These are phyloP conservation scores for Erysimum cheiranthoides DNA, from an alignment of 345 rosid species.

Conservation along the genomic window DNA sequence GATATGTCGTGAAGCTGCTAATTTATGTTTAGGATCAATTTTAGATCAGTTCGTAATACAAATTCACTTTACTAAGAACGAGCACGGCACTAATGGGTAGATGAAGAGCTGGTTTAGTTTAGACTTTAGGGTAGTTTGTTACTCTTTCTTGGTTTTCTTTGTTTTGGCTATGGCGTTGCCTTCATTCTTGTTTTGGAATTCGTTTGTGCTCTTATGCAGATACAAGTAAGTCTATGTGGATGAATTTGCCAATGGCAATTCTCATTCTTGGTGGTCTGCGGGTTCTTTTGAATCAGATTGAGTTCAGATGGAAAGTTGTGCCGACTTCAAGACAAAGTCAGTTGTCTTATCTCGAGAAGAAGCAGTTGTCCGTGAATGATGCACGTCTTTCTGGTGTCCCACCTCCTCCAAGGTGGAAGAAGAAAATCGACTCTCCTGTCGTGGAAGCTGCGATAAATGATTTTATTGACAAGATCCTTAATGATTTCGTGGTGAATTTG, in stretches of 20 bases:
- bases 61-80: slow-evolving; percentile 7
- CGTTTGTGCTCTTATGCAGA: slow-evolving; percentile 52
- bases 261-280: slow-evolving; percentile 59
- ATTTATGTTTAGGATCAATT: neutral
- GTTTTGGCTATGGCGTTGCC: slow-evolving; percentile 4
- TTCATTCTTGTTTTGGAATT: neutral
- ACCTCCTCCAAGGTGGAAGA: slow-evolving; percentile 76
- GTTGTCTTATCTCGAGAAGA: slow-evolving; percentile 68
- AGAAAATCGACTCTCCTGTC: slow-evolving; percentile 77
- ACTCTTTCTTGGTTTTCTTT: slow-evolving; percentile 17
- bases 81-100: neutral
- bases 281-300: slow-evolving; percentile 66
- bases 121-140: neutral
- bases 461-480: slow-evolving; percentile 79
- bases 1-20: neutral
- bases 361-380: slow-evolving; percentile 79
- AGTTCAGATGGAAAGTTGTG: slow-evolving; percentile 72
- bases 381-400: slow-evolving; percentile 64
- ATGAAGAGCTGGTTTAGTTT: neutral
- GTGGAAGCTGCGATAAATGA: slow-evolving; percentile 82
- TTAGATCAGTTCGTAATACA: neutral
- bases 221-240: slow-evolving; percentile 94
- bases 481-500: slow-evolving; percentile 82
- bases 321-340: slow-evolving; percentile 44
- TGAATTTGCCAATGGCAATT: slow-evolving; percentile 88